Conservation (phyloP, 23 red algal genomes). For the Gracilaria domingensis region DNA sequence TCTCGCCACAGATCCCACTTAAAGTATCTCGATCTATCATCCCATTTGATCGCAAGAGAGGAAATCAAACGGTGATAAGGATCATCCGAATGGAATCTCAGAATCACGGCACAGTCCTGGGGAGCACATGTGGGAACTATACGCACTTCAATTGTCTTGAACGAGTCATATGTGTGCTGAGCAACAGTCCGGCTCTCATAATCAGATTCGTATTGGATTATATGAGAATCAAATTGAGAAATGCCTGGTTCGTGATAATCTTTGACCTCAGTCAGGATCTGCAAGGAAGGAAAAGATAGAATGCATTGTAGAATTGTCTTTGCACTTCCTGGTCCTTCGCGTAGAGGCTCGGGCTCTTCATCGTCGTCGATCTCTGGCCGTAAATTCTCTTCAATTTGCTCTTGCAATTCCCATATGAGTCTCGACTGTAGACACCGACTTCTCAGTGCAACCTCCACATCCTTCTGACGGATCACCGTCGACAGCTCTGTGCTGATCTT, state of each 20-base stretch:
- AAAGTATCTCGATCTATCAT: constrained; percentile 8
- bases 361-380: not conserved
- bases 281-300: constrained; percentile 26
- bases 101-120: not conserved
- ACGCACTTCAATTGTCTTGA: not conserved
- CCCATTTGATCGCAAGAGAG: not conserved
- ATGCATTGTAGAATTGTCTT: not conserved
- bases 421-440: not conserved
- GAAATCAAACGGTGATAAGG: not conserved
- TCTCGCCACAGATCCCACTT: constrained; percentile 60
- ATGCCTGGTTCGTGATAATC: not conserved
- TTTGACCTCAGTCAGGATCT: not conserved
- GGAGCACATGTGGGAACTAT: constrained; percentile 22
- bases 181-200: too few species aligned
- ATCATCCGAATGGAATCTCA: not conserved
- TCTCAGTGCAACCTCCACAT: not conserved
- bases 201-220: not conserved
- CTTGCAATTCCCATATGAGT: constrained; percentile 51
- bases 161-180: not conserved
- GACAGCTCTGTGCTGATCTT: constrained; percentile 12
- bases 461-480: not conserved
- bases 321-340: not conserved
- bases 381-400: not conserved
- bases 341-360: not conserved
- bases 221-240: not conserved